A percentile compares a stretch with the other conserved stretches of the same genome.
Conservation (phyloP, 208 protist species). For the Trypanosoma theileri region DNA sequence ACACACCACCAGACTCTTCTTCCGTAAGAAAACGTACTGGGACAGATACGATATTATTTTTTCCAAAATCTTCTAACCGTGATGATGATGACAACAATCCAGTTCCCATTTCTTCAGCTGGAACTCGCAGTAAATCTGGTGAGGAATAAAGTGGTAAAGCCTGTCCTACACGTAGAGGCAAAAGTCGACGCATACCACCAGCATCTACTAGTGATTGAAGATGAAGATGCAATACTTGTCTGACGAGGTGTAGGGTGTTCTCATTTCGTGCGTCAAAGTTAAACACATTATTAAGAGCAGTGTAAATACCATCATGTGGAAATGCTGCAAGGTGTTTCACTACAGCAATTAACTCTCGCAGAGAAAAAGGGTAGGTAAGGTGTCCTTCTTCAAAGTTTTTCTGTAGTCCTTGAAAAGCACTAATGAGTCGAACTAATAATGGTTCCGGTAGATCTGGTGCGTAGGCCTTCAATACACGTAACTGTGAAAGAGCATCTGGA, state of each 20-base stretch:
- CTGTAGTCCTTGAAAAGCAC: constrained; percentile 79
- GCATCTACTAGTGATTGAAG: constrained; percentile 39
- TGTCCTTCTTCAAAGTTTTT: constrained; percentile 78
- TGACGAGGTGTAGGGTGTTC: constrained; percentile 71
- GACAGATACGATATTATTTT: constrained; percentile 1
- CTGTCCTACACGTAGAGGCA: constrained; percentile 46
- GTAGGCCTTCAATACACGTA: constrained; percentile 74
- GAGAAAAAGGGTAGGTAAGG: constrained; percentile 89
- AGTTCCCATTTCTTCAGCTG: background rate
- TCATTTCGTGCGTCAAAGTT: constrained; percentile 82
- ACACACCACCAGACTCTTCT: constrained; percentile 9
- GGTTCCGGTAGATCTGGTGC: constrained; percentile 57
- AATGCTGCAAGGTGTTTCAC: constrained; percentile 90
- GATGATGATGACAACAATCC: background rate
- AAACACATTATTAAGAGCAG: constrained; percentile 83
- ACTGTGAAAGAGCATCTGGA: constrained; percentile 80
- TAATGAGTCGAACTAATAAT: constrained; percentile 59
- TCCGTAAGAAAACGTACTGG: constrained; percentile 16
- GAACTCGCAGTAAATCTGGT: constrained; percentile 31
- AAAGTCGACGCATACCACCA: constrained; percentile 45
- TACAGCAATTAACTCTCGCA: constrained; percentile 94
- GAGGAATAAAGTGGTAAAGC: constrained; percentile 28
- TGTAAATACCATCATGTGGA: constrained; percentile 85
- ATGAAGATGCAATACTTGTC: constrained; percentile 53
- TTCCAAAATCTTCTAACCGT: too few relatives aligned